A percentile compares a stretch with the other conserved stretches of the same genome.
Evolutionary conservation across 2,329 filamentous ascomycete genomes (phyloP).

Genomic region (Botrytis porri): DNA sequence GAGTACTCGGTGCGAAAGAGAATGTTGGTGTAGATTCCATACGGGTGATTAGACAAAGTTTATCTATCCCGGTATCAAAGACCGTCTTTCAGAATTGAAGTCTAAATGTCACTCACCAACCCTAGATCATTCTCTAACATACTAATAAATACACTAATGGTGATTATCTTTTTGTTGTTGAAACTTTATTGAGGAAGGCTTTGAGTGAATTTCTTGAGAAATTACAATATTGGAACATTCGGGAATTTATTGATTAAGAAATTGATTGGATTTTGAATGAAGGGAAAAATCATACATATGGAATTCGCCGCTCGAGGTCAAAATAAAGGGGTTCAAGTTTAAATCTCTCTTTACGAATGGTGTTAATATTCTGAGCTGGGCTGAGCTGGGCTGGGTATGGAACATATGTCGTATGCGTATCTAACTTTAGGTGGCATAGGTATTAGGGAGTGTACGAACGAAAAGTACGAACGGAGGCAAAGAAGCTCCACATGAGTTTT

Average conservation of each 20-base stretch:
- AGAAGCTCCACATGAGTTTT: background rate
- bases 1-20: too few species aligned
- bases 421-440: background rate
- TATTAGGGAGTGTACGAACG: background rate
- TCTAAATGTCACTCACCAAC: background rate
- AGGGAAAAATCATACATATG: too few species aligned
- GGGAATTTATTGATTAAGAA: background rate
- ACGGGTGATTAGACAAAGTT: background rate
- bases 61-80: background rate
- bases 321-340: background rate
- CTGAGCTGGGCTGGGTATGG: background rate
- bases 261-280: background rate
- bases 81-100: background rate
- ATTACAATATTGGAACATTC: background rate
- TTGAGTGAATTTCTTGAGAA: background rate
- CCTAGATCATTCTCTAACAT: background rate
- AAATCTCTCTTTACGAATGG: background rate
- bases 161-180: background rate
- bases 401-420: background rate
- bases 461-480: background rate
- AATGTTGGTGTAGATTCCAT: background rate
- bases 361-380: background rate
- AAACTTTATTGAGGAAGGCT: constrained; percentile 1
- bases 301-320: background rate
- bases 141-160: background rate